phyloP scores from a whole-genome alignment of 257 asterid species.

The Nicotiana undulata region DNA sequence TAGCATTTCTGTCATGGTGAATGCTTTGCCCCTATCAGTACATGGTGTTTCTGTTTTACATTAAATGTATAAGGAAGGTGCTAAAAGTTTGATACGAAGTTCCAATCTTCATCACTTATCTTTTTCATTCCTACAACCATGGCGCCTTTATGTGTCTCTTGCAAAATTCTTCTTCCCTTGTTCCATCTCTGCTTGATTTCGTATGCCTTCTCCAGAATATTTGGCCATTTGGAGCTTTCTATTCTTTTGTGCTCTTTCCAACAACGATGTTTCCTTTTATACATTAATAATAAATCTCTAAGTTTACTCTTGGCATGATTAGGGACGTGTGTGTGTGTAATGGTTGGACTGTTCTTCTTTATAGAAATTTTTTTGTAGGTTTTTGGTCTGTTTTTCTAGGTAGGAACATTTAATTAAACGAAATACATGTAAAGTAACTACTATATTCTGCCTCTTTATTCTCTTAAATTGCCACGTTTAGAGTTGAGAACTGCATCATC shows the following conservation, averaged over 20 bases:
- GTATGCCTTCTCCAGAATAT: background rate
- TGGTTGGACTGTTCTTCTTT: background rate
- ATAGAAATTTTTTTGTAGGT: background rate
- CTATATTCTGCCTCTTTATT: background rate
- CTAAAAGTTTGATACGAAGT: background rate
- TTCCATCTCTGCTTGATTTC: background rate
- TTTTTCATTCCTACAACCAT: background rate
- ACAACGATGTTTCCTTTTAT: background rate
- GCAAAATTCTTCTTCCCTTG: background rate
- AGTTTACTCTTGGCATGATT: background rate
- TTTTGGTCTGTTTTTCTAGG: background rate
- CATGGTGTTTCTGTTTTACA: background rate
- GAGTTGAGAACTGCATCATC: background rate
- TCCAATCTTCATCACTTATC: background rate
- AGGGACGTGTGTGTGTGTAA: background rate
- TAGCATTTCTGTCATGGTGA: background rate
- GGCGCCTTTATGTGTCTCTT: background rate
- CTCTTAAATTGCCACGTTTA: background rate
- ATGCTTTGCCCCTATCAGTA: background rate
- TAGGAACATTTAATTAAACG: background rate
- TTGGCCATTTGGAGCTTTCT: background rate
- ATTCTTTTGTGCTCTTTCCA: background rate
- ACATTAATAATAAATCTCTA: background rate
- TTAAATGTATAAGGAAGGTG: background rate
- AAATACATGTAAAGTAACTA: background rate